Evolutionary conservation across 1,139 yeast genomes (phyloP), one percentile per base, ranked within the genome.

Genomic region (Pichia sp.): DNA sequence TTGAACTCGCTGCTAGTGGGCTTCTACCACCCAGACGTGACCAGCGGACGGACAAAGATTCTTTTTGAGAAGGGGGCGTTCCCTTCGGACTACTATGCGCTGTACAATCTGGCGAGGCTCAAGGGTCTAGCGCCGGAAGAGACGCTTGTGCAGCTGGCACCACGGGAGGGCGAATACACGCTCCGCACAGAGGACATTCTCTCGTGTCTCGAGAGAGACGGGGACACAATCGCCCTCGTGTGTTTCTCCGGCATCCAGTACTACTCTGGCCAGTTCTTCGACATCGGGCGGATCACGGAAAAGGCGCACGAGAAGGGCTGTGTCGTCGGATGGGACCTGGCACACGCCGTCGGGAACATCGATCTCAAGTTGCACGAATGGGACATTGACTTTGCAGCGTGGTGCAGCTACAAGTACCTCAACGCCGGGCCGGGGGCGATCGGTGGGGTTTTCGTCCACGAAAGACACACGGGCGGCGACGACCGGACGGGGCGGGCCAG

Each of bases 391-490:
- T 90, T 92, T 74, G 98, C 97, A 0, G 90, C 82, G 15, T 92
- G 96, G 90, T 92, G 98, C 68, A 84, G 95, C 3, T 92, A 92
- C 75, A 92, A 92, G 69, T 92, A 92, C 67, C 72, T 92, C 62
- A 92, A 92, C 67, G 72, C 96, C 4, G 98, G 98, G 0, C 97
- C 97, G 0, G 98, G 97, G 45, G 90, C 85, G 5, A 87, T 90
- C 62, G 96, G 90, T 2, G 96, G 96, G 0, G 77, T 88, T 30
- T 90, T 81, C 65, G 85, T 90, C 31, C 82, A 90, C 67, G 84
- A 81, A 61, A 70, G 64, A 52, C 74, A 72, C 65, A 16, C 23
- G n/a, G 60, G 72, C 66, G 57, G 54, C 8, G 63, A 71, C 52
- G 66, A 64, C 31, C 70, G 70, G 46, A 75, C 75, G 52, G 65